Base-by-base conservation (phyloP, 1,284 basidiomycete genomes). In the Ustilago hordei region DNA sequence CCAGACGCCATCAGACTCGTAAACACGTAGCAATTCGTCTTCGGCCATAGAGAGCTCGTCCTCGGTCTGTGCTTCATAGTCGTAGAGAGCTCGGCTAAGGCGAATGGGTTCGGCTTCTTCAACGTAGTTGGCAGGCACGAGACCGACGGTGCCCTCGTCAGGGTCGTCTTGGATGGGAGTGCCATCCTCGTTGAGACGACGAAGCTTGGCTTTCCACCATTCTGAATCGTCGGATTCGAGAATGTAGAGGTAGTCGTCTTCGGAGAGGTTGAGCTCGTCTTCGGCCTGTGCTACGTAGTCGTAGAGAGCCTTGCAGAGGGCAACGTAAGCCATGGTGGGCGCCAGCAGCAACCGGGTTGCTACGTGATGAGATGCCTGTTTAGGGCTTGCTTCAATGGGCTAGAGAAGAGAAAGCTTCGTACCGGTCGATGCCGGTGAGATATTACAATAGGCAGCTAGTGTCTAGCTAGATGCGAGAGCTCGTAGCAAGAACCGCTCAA, bases 91-190 rank as follows among this genome's bases (percentile, higher is more conserved):
- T 35, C 78, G 74, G 61, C 83, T 85, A 43, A 78, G 39, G 23
- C 83, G 73, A 32, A 84, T 54, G 52, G 84, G 84, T 60, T 82
- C 82, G 13, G 80, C 75, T 60, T 78, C 75, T 41, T 86, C 83
- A 47, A 86, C 81, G 57, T 86, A 86, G 72, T 85, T 86, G 55
- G 82, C 83, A 1, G 84, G 84, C 47, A 86, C 82, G 31, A 86
- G 79, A 38, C 84, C 84, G 13, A 79, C 73, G 36, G 64, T 64
- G 53, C 60, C 73, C 34, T 78, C 75, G 47, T 69, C 77, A 2
- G 69, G 41, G 13, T 68, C 60, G 11, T 75, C 73, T 39, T 76
- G 55, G 32, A 78, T 69, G 35, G 69, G 69, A 0, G 65, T 60
- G 34, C 78, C 79, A 38, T 77, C 57, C 13, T 68, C 56, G 52